Base-by-base conservation (phyloP, 2,329 filamentous ascomycete species). In the Daldinia eschscholtzii region DNA sequence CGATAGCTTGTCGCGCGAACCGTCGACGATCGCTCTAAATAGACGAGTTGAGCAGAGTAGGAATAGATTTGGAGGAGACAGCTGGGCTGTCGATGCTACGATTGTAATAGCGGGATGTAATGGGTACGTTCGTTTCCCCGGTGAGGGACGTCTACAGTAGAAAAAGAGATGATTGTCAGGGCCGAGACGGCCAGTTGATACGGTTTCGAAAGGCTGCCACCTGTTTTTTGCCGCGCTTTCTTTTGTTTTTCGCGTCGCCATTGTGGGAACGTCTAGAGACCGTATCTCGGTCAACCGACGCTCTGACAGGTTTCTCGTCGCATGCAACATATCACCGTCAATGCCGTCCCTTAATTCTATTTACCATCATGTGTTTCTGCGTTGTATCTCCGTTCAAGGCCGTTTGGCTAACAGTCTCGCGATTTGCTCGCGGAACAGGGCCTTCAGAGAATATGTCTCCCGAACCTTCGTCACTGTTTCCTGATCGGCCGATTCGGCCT, bases 401-500 rank as follows among this genome's bases (percentile, higher is more conserved):
- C 33, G n/a, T 75, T 56, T 78, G 75, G 76, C 78, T 80, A 77
- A 81, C 74, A 26, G 55, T 76, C 61, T 75, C 74, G 67, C 71
- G 72, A 59, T 61, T 72, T 57, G 67, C 52, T 58, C 61, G 44
- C 60, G 23, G 48, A 68, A 59, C 78, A 87, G 84, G 81, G 79
- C 77, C 79, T 80, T 80, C 80, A 75, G 80, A 80, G 76, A 86
- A 79, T 65, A 90, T 91, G 87, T 89, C 88, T 76, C 84, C 89
- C 72, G 93, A 97, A 84, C 91, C 92, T 66, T 96, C 93, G 67
- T 89, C 92, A 67, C 85, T 93, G 76, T 97, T 93, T 79, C 93
- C 93, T 73, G 93, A 97, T 79, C 91, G 96, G 80, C 92, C 95
- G 68, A 99, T 99, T 79, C 91, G 94, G 78, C 96, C 96, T 64